phyloP scores from a whole-genome alignment of 2,329 filamentous ascomycete species.

The Aspergillus sp. region DNA sequence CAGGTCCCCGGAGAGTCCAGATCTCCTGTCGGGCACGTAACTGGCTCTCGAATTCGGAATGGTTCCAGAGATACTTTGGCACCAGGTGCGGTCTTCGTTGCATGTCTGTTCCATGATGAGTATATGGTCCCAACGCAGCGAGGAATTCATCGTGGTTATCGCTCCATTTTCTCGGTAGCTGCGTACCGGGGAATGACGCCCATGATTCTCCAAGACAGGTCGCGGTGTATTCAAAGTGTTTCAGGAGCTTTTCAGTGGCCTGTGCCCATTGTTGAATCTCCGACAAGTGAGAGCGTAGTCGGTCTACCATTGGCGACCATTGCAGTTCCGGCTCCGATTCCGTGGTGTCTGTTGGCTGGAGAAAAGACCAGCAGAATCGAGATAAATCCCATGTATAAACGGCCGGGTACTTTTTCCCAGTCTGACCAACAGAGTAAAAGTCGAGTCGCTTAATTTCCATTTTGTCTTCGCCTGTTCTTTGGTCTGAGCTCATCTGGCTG shows the following conservation, averaged over 20 bases:
- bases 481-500: not conserved
- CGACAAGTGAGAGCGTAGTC: not conserved
- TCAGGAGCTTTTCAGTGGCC: not conserved
- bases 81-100: not conserved
- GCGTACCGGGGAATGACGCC: not conserved
- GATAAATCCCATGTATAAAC: constrained; percentile 3
- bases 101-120: not conserved
- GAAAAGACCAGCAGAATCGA: constrained; percentile 6
- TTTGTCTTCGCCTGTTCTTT: not conserved
- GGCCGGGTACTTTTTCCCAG: not conserved
- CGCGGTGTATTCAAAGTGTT: not conserved
- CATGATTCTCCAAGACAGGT: not conserved
- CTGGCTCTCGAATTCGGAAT: not conserved
- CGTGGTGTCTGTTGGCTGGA: not conserved
- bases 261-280: constrained; percentile 3
- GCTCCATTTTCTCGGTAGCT: not conserved
- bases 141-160: not conserved
- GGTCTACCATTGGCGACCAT: not conserved
- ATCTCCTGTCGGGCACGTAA: not conserved
- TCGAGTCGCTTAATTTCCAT: not conserved
- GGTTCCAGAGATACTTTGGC: not conserved
- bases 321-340: not conserved
- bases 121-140: not conserved
- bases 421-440: not conserved
- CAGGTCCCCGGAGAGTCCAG: not conserved